Percentiles rank a stretch among this genome's conserved stretches.
Evolutionary conservation across 2,329 filamentous ascomycete species (phyloP).

Genomic region (Ceratocystis cubensis): DNA sequence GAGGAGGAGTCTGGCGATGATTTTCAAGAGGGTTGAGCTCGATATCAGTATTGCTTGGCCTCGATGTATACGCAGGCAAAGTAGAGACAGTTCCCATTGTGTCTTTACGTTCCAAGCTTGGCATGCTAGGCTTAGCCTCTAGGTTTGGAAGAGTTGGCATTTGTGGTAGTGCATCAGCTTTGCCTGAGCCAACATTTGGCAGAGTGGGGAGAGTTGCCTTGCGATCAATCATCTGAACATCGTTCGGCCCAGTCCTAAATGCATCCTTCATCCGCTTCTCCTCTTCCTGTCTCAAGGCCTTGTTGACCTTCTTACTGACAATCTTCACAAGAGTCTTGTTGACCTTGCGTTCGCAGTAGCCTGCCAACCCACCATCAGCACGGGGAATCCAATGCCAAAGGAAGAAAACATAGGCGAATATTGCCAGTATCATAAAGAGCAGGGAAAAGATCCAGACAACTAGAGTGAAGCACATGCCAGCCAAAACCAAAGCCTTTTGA

Average conservation of each 20-base stretch:
- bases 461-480: slow-evolving; percentile 84
- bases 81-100: slow-evolving; percentile 39
- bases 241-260: slow-evolving; percentile 39
- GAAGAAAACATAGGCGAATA: slow-evolving; percentile 74
- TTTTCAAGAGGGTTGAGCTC: slow-evolving; percentile 40
- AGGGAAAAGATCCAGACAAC: slow-evolving; percentile 78
- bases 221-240: slow-evolving; percentile 37
- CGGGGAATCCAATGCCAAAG: slow-evolving; percentile 84
- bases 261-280: slow-evolving; percentile 43
- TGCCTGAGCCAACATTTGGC: slow-evolving; percentile 32
- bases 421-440: slow-evolving; percentile 59
- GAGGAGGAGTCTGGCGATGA: slow-evolving; percentile 36
- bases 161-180: slow-evolving; percentile 39
- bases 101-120: slow-evolving; percentile 41
- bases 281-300: slow-evolving; percentile 70
- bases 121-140: slow-evolving; percentile 17
- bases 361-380: slow-evolving; percentile 63
- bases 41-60: slow-evolving; percentile 42
- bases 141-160: slow-evolving; percentile 47
- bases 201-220: slow-evolving; percentile 54
- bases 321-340: slow-evolving; percentile 75
- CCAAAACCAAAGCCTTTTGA: slow-evolving; percentile 69
- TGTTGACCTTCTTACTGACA: slow-evolving; percentile 75
- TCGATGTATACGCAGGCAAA: slow-evolving; percentile 50
- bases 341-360: slow-evolving; percentile 85